Evolutionary conservation across 192 early-diverging fungal species (phyloP), one percentile per base, ranked within the genome.

Genomic region (Podila epigama): DNA sequence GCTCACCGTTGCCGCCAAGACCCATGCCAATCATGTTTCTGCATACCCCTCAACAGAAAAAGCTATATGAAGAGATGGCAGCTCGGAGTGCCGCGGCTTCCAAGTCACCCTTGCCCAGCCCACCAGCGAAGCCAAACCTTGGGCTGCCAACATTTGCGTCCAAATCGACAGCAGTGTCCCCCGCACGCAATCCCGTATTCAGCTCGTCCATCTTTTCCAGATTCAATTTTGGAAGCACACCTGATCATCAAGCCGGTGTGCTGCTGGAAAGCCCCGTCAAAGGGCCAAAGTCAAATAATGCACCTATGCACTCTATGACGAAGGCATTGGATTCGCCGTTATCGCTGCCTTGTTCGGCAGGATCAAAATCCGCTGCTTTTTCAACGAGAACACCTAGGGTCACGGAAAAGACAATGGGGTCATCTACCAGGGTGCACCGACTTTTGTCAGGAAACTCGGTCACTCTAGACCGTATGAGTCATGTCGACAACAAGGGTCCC

Each of bases 21-120:
- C 28, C 60, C 15, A 58, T 77, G 56, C 73, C 73, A 10, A 63
- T 77, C 4, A 77, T 77, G 73, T 36, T 77, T 18, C 35, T 77
- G 37, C 65, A 77, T 33, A 77, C 73, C 20, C 73, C 73, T 18
- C 66, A 68, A 27, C 66, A 61, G 27, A 77, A 68, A 18, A 37
- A 64, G 18, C 55, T 77, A 5, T 75, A 58, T 42, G 35, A 59
- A 25, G 57, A 51, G 22, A 54, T 60, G 51, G 15, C 41, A 0
- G 40, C 34, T 37, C 53, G 11, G 18, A 32, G 41, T 0, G 22
- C 61, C 34, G 64, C 55, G 27, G 51, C 40, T 27, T 31, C 34
- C 27, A 29, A 39, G 9, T 41, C 54, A 1, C 20, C 48, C 0
- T 42, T 29, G 16, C n/a, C 58, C 16, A 67, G 58, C 15, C 53